phyloP scores from a whole-genome alignment of 768 basidiomycete genomes.

The Lentinula guzmanii region DNA sequence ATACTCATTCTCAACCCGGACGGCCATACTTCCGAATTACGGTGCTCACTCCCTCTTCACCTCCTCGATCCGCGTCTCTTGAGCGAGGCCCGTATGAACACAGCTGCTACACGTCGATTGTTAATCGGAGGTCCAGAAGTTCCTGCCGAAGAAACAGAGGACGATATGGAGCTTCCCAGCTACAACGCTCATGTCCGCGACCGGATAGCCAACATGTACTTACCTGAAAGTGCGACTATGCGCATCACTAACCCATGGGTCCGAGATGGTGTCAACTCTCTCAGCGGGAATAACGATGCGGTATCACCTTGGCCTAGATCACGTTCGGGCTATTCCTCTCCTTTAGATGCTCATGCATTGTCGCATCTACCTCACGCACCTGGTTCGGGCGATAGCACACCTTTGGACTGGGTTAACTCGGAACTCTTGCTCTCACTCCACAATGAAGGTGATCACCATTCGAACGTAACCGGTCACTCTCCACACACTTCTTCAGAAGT shows the following conservation, averaged over 20 bases:
- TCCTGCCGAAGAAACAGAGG: slow-evolving; percentile 41
- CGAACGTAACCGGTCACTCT: background rate
- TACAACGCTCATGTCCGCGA: slow-evolving; percentile 89
- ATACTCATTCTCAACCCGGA: slow-evolving; percentile 81
- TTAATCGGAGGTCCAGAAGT: slow-evolving; percentile 41
- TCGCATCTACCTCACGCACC: slow-evolving; percentile 42
- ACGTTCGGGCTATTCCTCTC: slow-evolving; percentile 31
- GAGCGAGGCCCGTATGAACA: slow-evolving; percentile 67
- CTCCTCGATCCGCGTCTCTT: slow-evolving; percentile 71
- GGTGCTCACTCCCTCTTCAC: slow-evolving; percentile 87
- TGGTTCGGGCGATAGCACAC: slow-evolving; percentile 34
- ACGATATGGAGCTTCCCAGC: slow-evolving; percentile 75
- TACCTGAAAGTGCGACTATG: slow-evolving; percentile 57
- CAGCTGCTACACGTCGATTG: slow-evolving; percentile 70
- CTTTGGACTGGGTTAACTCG: slow-evolving; percentile 79
- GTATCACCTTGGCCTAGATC: slow-evolving; percentile 14
- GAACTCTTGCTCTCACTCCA: slow-evolving; percentile 64
- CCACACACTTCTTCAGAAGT: slow-evolving; percentile 1
- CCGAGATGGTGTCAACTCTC: slow-evolving; percentile 31
- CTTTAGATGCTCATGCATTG: slow-evolving; percentile 29
- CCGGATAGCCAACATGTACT: slow-evolving; percentile 74
- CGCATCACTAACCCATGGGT: slow-evolving; percentile 65
- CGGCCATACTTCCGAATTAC: slow-evolving; percentile 90
- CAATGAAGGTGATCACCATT: slow-evolving; percentile 27
- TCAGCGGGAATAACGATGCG: slow-evolving; percentile 13